A percentile compares a stretch with the other conserved stretches of the same genome.
Conservation (phyloP, 768 basidiomycete species). For the Lactarius sp. region DNA sequence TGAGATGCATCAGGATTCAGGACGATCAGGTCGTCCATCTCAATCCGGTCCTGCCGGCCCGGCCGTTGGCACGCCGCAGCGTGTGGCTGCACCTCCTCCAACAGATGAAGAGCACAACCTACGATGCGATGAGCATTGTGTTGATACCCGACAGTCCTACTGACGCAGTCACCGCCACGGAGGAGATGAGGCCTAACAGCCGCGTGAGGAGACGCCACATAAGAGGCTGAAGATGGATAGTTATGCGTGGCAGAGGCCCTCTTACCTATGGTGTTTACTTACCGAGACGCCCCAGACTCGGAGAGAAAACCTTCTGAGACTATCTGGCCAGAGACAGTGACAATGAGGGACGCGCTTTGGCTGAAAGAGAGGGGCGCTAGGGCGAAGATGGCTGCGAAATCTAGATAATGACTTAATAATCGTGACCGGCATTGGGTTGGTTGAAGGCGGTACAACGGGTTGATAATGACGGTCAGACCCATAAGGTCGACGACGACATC, state of each 20-base stretch:
- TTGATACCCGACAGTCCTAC: constrained; percentile 68
- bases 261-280: constrained; percentile 26
- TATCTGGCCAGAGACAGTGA: constrained; percentile 86
- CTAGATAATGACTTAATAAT: neutral
- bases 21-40: too few species aligned
- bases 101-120: constrained; percentile 82
- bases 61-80: too few species aligned
- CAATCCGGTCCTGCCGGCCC: too few species aligned
- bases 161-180: constrained; percentile 71
- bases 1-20: too few species aligned
- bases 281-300: constrained; percentile 83
- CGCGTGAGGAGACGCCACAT: constrained; percentile 79
- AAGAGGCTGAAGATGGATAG: constrained; percentile 46
- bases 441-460: constrained; percentile 82
- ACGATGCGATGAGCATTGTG: constrained; percentile 76
- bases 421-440: constrained; percentile 32
- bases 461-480: constrained; percentile 84
- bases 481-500: constrained; percentile 68
- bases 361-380: constrained; percentile 80
- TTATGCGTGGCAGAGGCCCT: constrained; percentile 14
- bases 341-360: constrained; percentile 86
- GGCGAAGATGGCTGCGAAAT: constrained; percentile 81
- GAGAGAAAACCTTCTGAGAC: constrained; percentile 87
- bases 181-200: constrained; percentile 74
- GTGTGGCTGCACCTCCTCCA: too few species aligned